These are phyloP conservation scores for Artemisia argyi DNA, from an alignment of 129 eudicot genomes.

Conservation along the genomic window DNA sequence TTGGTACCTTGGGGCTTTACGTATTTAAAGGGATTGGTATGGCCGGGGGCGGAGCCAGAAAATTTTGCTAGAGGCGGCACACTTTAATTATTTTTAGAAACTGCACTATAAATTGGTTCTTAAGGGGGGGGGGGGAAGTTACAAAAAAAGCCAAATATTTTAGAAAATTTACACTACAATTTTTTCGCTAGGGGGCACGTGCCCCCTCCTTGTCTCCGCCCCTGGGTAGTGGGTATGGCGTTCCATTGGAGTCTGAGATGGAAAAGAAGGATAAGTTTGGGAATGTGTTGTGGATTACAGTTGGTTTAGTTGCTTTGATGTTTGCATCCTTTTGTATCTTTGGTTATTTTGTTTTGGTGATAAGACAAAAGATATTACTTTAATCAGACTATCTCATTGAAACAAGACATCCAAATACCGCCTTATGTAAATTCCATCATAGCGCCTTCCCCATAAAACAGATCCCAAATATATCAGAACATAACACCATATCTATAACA, in stretches of 20 bases:
- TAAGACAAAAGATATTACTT: slow-evolving; percentile 66
- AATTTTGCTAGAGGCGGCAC: too few relatives aligned
- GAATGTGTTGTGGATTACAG: slow-evolving; percentile 43
- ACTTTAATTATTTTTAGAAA: too few relatives aligned
- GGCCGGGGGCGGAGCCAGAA: too few relatives aligned
- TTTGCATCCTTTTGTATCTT: slow-evolving; percentile 62
- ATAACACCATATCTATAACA: too few relatives aligned
- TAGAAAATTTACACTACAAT: too few relatives aligned
- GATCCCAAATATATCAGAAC: background rate
- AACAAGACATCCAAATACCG: slow-evolving; percentile 16
- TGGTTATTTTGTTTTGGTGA: slow-evolving; percentile 90
- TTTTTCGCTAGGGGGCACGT: too few relatives aligned
- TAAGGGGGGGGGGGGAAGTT: too few relatives aligned
- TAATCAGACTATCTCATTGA: too few relatives aligned
- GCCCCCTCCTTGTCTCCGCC: too few relatives aligned
- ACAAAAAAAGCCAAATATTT: too few relatives aligned
- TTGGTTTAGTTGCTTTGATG: slow-evolving; percentile 58
- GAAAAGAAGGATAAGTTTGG: slow-evolving; percentile 64
- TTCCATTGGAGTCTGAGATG: slow-evolving; percentile 76
- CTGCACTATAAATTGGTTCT: too few relatives aligned
- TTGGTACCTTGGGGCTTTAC: slow-evolving; percentile 63
- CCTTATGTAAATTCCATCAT: slow-evolving; percentile 4
- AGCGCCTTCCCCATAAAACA: slow-evolving; percentile 9
- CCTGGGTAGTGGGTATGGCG: too few relatives aligned
- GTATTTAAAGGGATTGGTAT: slow-evolving; percentile 87